Base-by-base conservation (phyloP, 192 early-diverging fungal genomes). In the Podila horticola region DNA sequence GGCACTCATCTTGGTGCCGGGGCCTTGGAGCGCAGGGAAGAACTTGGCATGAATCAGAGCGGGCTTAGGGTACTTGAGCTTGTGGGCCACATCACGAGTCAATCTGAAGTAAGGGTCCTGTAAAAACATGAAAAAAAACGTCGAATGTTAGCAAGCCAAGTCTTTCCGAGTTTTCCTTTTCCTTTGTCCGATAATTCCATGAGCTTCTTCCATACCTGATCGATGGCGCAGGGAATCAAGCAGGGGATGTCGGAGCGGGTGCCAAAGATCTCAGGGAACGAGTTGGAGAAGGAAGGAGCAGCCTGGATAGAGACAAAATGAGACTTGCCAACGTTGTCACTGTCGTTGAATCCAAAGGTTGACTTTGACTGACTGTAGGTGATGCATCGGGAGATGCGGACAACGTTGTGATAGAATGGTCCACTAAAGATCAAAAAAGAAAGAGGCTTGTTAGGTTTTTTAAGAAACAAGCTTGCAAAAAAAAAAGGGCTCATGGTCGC, bases 171-270 rank as follows among this genome's bases (percentile, higher is more conserved):
- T 1, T 17, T 45, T 45, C 41, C 4, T 15, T 45, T 45, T 8
- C 15, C 0, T 45, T 17, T 45, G 41, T 13, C 15, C 13, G 0
- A 10, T 2, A 13, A 0, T 7, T 45, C 41, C 41, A 4, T 17
- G 41, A 49, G 0, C 13, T 38, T 30, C 19, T 2, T 65, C 72
- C 72, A 83, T 36, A 55, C 52, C 52, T 99, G 98, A 83, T 99
- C 98, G 79, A 99, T 97, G 55, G 96, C 97, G 75, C 97, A 98
- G 28, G 98, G 98, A 72, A 99, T 98, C 86, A 99, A 86, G 81
- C 95, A 96, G 6, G 98, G 97, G 70, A 98, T 92, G 73, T 99
- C 96, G 50, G 83, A 89, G 73, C 93, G 94, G 24, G 75, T 75
- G 31, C 98, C 98, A 87, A 98, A 99, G 64, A 99, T 99, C 60